These are phyloP conservation scores for Guillardia theta DNA, from an alignment of 78 protist genomes.

Conservation along the genomic window DNA sequence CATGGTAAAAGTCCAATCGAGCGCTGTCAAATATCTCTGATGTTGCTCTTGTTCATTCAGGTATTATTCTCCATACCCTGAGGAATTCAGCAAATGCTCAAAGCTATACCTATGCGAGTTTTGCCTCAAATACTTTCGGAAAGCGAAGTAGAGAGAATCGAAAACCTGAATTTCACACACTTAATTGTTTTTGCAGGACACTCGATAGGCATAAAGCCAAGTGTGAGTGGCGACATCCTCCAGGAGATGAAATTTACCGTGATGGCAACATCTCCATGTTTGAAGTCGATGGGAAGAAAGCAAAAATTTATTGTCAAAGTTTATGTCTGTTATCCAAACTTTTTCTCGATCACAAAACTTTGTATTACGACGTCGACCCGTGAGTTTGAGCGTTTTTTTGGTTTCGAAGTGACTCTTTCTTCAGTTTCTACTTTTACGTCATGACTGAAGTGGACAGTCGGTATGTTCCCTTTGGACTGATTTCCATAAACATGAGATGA, in stretches of 20 bases:
- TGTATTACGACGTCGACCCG: slow-evolving; percentile 89
- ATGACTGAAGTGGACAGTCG: slow-evolving; percentile 79
- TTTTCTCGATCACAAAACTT: slow-evolving; percentile 91
- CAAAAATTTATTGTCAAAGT: slow-evolving; percentile 90
- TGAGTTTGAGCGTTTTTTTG: no score
- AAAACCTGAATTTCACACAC: neutral
- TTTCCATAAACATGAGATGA: neutral
- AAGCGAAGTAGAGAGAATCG: neutral
- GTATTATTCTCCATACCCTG: slow-evolving; percentile 91
- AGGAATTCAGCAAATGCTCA: slow-evolving; percentile 77
- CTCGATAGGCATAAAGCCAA: slow-evolving; percentile 71
- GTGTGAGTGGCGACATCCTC: slow-evolving; percentile 74
- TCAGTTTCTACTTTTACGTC: slow-evolving; percentile 89
- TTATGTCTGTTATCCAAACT: slow-evolving; percentile 87
- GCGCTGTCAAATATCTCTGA: neutral
- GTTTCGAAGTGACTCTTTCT: no score
- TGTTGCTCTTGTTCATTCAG: neutral
- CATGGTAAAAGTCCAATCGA: slow-evolving; percentile 73
- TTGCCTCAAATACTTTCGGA: slow-evolving; percentile 82
- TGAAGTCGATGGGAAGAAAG: slow-evolving; percentile 78
- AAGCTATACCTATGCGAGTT: slow-evolving; percentile 85
- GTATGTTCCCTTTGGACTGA: neutral
- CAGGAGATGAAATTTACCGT: slow-evolving; percentile 93
- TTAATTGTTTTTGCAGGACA: slow-evolving; percentile 31
- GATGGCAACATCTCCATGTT: slow-evolving; percentile 70